A percentile compares a stretch with the other conserved stretches of the same genome.
phyloP scores from a whole-genome alignment of 2,329 filamentous ascomycete genomes.

The Aspergillus intermedius region DNA sequence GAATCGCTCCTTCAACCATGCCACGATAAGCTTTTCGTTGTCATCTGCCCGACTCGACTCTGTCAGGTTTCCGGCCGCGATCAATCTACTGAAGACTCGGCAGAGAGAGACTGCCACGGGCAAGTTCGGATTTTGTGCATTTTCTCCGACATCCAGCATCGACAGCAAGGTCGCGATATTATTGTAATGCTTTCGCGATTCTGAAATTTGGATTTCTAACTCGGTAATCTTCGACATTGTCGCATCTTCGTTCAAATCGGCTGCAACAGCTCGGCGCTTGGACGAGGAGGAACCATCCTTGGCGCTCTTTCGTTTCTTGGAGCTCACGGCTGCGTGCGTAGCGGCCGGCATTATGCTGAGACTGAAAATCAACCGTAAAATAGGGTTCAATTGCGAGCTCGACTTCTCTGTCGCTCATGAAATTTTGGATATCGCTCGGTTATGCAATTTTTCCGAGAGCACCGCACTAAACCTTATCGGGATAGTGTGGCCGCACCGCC shows the following conservation, averaged over 20 bases:
- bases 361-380: constrained; percentile 42
- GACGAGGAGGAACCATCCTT: constrained; percentile 34
- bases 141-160: constrained; percentile 47
- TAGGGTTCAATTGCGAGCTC: not conserved
- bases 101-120: constrained; percentile 75
- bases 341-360: constrained; percentile 22
- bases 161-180: constrained; percentile 70
- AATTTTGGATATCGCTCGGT: constrained; percentile 26
- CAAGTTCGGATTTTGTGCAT: constrained; percentile 52
- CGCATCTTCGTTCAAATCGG: constrained; percentile 48
- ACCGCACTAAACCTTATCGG: constrained; percentile 18
- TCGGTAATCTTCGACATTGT: constrained; percentile 61
- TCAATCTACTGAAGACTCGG: constrained; percentile 74
- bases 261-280: constrained; percentile 41
- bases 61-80: constrained; percentile 65
- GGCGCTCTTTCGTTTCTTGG: constrained; percentile 37
- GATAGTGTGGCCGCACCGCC: constrained; percentile 31
- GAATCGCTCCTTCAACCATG: constrained; percentile 72
- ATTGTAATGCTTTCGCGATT: constrained; percentile 87
- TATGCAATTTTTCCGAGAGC: constrained; percentile 27
- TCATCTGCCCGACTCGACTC: constrained; percentile 61
- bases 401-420: constrained; percentile 5
- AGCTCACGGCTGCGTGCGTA: constrained; percentile 16
- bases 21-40: constrained; percentile 65
- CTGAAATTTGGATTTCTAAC: constrained; percentile 73